Evolutionary conservation across 768 basidiomycete species (phyloP), one percentile per base, ranked within the genome.

Genomic region (Vararia minispora): DNA sequence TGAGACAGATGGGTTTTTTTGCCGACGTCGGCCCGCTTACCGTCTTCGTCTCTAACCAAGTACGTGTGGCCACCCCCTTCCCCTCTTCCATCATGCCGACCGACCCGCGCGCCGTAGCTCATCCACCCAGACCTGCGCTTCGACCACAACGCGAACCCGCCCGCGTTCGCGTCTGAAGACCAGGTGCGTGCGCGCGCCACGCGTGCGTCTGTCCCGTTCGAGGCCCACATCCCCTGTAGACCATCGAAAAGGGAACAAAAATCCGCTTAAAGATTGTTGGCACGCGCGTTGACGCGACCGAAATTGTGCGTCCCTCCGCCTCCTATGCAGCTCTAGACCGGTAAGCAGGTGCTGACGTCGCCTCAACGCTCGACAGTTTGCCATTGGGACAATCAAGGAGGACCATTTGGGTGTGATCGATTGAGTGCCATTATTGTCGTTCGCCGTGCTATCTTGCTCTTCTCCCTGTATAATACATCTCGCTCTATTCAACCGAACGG

Each of bases 1-100:
- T n/a, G n/a, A n/a, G n/a, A 10, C 47, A 97, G 94, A 95, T 97
- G 91, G 95, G 95, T 2, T 95, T 99, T 63, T 97, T 97, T 49
- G 89, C 88, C 36, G 90, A 95, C 46, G 91, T 92, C 33, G 95
- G 95, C 24, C 95, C 95, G 11, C 56, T 98, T 43, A 76, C 78
- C 18, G 89, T 95, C 33, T 99, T 99, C 58, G 87, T 98, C 18
- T 94, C 92, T 10, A 87, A 88, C 50, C 92, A 95, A 64, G 94
- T 95, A 46, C 45, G 73, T 60, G 10, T 44, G 22, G 32, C 28
- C 31, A 3, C 18, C 13, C 23, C 6, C 35, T 21, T 16, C 30
- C 39, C 22, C 24, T 20, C 10, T 42, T 30, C 24, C 38, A 22
- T 45, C 24, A 47, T 43, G 10, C 35, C 26, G 17, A 6, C 24